These are phyloP conservation scores for Cronartium ribicola DNA, from an alignment of 1,284 basidiomycete species.

Conservation along the genomic window DNA sequence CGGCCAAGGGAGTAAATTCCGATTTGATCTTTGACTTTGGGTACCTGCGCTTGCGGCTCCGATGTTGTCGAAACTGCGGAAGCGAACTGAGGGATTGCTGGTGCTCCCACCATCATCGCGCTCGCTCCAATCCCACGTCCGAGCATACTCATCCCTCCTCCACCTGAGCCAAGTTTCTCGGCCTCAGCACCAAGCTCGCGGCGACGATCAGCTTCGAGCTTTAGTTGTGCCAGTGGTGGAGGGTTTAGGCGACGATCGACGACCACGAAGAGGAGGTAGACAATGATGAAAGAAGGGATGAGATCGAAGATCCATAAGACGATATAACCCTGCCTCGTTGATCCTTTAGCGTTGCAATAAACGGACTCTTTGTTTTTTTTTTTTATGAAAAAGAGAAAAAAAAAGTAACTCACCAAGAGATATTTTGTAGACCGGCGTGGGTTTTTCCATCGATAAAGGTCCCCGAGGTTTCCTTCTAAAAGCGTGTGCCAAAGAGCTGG, in stretches of 20 bases:
- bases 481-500: constrained; percentile 27
- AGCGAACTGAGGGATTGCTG: constrained; percentile 10
- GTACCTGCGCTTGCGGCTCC: neutral
- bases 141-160: constrained; percentile 7
- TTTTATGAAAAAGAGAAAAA: neutral
- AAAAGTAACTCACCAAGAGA: constrained; percentile 13
- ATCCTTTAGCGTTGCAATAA: too few species aligned
- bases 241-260: constrained; percentile 29
- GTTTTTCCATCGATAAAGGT: constrained; percentile 38
- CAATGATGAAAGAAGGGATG: constrained; percentile 33
- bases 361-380: neutral
- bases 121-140: constrained; percentile 20
- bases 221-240: constrained; percentile 28
- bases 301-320: constrained; percentile 34
- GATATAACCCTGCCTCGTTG: constrained; percentile 24
- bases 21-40: constrained; percentile 9
- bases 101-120: constrained; percentile 22
- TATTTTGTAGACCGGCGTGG: constrained; percentile 18
- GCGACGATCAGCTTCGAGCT: constrained; percentile 24
- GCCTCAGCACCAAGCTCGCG: constrained; percentile 23
- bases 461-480: constrained; percentile 6
- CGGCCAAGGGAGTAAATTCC: constrained; percentile 10
- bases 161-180: constrained; percentile 14
- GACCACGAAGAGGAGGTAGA: constrained; percentile 27
- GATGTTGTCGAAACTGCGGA: neutral